These are phyloP conservation scores for Cadophora sp. DNA, from an alignment of 2,329 filamentous ascomycete genomes.

Conservation along the genomic window DNA sequence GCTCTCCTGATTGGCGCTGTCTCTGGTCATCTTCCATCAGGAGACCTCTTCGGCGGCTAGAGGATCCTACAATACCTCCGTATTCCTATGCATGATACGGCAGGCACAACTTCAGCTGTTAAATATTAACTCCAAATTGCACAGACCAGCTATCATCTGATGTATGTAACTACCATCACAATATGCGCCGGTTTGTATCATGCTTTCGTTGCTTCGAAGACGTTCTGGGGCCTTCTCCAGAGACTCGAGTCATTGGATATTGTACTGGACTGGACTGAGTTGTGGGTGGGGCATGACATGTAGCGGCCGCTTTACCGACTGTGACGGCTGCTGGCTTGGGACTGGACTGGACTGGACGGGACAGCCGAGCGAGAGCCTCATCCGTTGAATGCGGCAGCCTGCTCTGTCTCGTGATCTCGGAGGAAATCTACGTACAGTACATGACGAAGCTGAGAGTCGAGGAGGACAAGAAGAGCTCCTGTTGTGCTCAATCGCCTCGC, in stretches of 20 bases:
- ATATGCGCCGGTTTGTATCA: background rate
- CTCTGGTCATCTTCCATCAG: background rate
- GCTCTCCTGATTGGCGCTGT: background rate
- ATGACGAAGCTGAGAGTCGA: background rate
- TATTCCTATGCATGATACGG: background rate
- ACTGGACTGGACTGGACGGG: background rate
- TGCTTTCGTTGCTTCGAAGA: background rate
- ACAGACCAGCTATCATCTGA: background rate
- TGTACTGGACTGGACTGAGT: background rate
- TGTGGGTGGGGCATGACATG: background rate
- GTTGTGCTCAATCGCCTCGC: conserved; percentile 3
- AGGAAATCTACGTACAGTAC: conserved; percentile 2
- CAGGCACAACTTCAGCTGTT: background rate
- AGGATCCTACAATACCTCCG: conserved; percentile 2
- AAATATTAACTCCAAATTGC: background rate
- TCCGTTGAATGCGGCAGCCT: background rate
- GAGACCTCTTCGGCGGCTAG: conserved; percentile 11
- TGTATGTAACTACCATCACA: background rate
- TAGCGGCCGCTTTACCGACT: conserved; percentile 1
- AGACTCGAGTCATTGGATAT: background rate
- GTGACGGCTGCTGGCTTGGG: background rate
- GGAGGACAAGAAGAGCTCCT: background rate
- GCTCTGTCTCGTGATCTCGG: conserved; percentile 11
- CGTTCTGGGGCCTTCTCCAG: background rate
- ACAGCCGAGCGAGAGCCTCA: background rate